phyloP scores from a whole-genome alignment of 1,139 yeast species.

The Blastobotrys niveus region DNA sequence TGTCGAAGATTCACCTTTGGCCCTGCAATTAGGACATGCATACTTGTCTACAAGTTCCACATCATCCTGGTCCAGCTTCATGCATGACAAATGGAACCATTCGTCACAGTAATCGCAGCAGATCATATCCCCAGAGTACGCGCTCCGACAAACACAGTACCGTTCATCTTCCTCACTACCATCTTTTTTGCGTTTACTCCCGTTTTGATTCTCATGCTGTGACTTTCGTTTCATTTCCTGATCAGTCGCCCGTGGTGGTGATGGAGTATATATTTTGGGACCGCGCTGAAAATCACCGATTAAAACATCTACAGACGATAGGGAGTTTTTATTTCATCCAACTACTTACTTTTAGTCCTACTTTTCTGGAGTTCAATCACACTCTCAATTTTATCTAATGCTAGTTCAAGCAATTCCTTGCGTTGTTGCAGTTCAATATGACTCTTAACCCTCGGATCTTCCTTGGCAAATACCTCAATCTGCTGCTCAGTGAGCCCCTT shows the following conservation, averaged over 20 bases:
- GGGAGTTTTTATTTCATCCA: too few relatives aligned
- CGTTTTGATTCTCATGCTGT: too few relatives aligned
- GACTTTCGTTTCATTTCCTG: too few relatives aligned
- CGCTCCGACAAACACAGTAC: too few relatives aligned
- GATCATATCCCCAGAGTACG: slow-evolving; percentile 67
- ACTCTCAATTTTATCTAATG: slow-evolving; percentile 78
- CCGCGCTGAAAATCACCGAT: too few relatives aligned
- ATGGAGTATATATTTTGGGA: too few relatives aligned
- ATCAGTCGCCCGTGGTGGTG: too few relatives aligned
- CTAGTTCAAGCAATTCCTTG: slow-evolving; percentile 79
- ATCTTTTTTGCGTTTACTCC: too few relatives aligned
- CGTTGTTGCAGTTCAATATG: slow-evolving; percentile 93
- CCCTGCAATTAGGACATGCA: slow-evolving; percentile 70
- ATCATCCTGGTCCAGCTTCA: slow-evolving; percentile 51
- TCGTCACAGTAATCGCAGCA: slow-evolving; percentile 94
- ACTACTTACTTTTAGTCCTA: background rate
- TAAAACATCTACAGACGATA: too few relatives aligned
- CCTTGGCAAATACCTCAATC: slow-evolving; percentile 84
- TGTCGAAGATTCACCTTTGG: slow-evolving; percentile 33
- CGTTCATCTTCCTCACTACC: too few relatives aligned
- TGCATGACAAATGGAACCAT: slow-evolving; percentile 86
- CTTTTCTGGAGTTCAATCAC: slow-evolving; percentile 67
- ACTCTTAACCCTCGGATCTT: slow-evolving; percentile 82
- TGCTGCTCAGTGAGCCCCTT: slow-evolving; percentile 63
- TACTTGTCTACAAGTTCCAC: slow-evolving; percentile 57